Conservation (phyloP, 2,329 filamentous ascomycete species). For the Cladosporium phlei region DNA sequence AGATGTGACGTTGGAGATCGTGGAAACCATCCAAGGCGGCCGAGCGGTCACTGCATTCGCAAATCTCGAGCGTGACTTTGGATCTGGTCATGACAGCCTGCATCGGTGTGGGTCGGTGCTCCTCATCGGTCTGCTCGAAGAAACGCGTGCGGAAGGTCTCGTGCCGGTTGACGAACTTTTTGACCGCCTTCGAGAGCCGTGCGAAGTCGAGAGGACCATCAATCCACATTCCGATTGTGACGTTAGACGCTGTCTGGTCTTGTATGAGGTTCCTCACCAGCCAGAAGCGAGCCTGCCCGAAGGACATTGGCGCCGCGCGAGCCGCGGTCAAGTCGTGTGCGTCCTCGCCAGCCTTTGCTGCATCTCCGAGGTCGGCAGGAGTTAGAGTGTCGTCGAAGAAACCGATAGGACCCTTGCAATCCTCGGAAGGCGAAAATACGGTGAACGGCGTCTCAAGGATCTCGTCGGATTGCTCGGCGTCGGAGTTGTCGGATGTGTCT, state of each 20-base stretch:
- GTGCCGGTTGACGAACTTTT: not conserved
- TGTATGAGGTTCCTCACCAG: not conserved
- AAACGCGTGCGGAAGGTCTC: conserved; percentile 1
- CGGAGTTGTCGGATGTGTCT: not conserved
- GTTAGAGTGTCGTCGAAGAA: no score
- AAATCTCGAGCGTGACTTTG: not conserved
- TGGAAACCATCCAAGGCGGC: not conserved
- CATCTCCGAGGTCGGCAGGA: no score
- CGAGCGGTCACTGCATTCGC: not conserved
- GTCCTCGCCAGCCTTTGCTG: no score
- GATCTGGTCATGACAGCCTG: not conserved
- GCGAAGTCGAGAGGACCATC: not conserved
- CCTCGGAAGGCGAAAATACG: no score
- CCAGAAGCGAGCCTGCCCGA: not conserved
- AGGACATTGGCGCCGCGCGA: not conserved
- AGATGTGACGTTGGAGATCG: conserved; percentile 14
- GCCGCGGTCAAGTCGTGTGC: no score
- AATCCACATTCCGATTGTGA: not conserved
- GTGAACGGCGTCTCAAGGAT: no score
- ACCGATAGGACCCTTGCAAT: no score
- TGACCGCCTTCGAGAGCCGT: not conserved
- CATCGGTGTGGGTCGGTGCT: not conserved
- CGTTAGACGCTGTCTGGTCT: conserved; percentile 13
- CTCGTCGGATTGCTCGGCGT: not conserved
- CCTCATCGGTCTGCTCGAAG: not conserved